Percentiles rank a stretch among this genome's conserved stretches.
Conservation (phyloP, 176 grass and related monocot genomes). For the Musa troglodytarum region DNA sequence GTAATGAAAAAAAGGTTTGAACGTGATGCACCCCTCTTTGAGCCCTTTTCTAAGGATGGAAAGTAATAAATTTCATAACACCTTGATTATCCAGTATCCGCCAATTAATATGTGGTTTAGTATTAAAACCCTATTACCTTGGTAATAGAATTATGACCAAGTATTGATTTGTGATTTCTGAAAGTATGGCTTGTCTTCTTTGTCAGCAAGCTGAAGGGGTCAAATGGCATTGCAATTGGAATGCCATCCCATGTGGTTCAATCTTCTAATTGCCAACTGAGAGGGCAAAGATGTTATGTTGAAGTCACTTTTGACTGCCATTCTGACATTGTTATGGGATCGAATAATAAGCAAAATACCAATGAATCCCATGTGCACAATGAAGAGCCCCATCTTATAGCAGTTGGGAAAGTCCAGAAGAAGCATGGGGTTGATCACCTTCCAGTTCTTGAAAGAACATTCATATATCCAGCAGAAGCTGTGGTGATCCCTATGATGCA, state of each 20-base stretch:
- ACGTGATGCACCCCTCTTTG: neutral
- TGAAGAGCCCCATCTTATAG: slow-evolving; percentile 31
- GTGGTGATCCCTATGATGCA: slow-evolving; percentile 89
- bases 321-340: slow-evolving; percentile 39
- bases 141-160: neutral
- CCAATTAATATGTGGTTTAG: too few species aligned
- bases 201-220: slow-evolving; percentile 59
- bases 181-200: slow-evolving; percentile 26
- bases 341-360: slow-evolving; percentile 40
- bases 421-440: slow-evolving; percentile 44
- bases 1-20: neutral
- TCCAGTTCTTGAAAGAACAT: slow-evolving; percentile 85
- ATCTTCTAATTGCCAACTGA: slow-evolving; percentile 57
- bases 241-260: slow-evolving; percentile 54
- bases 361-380: slow-evolving; percentile 32
- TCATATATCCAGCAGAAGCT: slow-evolving; percentile 85
- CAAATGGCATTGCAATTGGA: slow-evolving; percentile 41
- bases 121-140: neutral
- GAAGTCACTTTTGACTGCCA: slow-evolving; percentile 87
- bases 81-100: too few species aligned
- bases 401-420: slow-evolving; percentile 22
- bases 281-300: slow-evolving; percentile 93
- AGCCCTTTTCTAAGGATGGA: neutral
- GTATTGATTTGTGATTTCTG: neutral
- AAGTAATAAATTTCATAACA: neutral